These are phyloP conservation scores for Termitomyces sp. DNA, from an alignment of 768 basidiomycete genomes.

Conservation along the genomic window DNA sequence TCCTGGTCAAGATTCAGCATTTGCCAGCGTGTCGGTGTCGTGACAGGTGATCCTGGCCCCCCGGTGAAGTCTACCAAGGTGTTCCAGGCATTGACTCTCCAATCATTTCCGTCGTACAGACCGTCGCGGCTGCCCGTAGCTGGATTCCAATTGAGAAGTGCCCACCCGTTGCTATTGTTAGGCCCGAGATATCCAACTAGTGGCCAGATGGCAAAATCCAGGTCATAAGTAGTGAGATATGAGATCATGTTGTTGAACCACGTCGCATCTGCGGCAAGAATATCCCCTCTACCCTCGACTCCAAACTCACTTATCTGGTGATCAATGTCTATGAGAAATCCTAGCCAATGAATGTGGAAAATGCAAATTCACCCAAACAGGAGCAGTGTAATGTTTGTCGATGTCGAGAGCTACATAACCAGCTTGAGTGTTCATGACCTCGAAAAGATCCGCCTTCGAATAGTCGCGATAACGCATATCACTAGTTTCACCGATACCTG, in stretches of 20 bases:
- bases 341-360: neutral
- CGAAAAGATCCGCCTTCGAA: conserved; percentile 12
- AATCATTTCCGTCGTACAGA: conserved; percentile 18
- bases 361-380: conserved; percentile 10
- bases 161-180: conserved; percentile 17
- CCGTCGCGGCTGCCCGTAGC: conserved; percentile 10
- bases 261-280: conserved; percentile 4
- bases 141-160: conserved; percentile 18
- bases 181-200: conserved; percentile 16
- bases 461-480: conserved; percentile 18
- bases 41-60: conserved; percentile 1
- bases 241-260: conserved; percentile 17
- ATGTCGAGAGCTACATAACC: conserved; percentile 16
- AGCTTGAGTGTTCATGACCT: conserved; percentile 14
- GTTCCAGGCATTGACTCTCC: conserved; percentile 13
- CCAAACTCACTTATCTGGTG: conserved; percentile 19
- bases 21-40: conserved; percentile 13
- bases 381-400: conserved; percentile 18
- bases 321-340: neutral
- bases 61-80: conserved; percentile 8
- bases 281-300: conserved; percentile 14
- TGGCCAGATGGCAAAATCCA: conserved; percentile 19
- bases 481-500: conserved; percentile 18
- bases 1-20: conserved; percentile 19
- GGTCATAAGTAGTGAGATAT: conserved; percentile 13